phyloP scores from a whole-genome alignment of 805 yeast genomes.

The Komagataella mondaviorum region DNA sequence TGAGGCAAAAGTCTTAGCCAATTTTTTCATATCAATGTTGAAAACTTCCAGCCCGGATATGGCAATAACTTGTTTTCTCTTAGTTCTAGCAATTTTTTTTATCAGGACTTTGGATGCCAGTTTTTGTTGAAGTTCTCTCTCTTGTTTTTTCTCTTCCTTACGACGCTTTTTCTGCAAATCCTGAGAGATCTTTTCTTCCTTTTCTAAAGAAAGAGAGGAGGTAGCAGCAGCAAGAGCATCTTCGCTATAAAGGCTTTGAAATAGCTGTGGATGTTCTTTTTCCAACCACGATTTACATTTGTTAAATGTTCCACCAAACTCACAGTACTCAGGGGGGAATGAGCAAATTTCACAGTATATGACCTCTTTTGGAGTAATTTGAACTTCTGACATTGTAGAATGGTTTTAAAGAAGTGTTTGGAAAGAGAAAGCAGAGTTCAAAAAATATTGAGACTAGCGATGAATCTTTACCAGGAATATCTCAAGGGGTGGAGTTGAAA shows the following conservation, averaged over 20 bases:
- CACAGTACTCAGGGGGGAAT: conserved; percentile 87
- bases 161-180: conserved; percentile 77
- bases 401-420: neutral
- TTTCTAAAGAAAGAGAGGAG: conserved; percentile 54
- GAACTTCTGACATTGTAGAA: neutral
- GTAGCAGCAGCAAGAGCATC: conserved; percentile 43
- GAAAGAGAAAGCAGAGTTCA: neutral
- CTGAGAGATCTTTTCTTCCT: conserved; percentile 70
- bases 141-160: conserved; percentile 75
- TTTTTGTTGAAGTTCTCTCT: conserved; percentile 69
- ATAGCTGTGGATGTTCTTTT: conserved; percentile 43
- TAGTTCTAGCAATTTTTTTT: conserved; percentile 82
- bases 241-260: conserved; percentile 43
- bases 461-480: neutral
- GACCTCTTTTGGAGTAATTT: conserved; percentile 20
- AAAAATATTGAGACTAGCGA: neutral
- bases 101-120: conserved; percentile 70
- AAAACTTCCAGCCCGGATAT: conserved; percentile 82
- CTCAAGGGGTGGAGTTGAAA: neutral
- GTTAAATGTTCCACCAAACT: conserved; percentile 70
- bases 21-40: conserved; percentile 78
- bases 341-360: conserved; percentile 71
- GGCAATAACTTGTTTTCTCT: conserved; percentile 77
- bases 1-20: conserved; percentile 84
- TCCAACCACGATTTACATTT: conserved; percentile 79